Percentiles rank a stretch among this genome's conserved stretches.
Conservation (phyloP, 108 stramenopile genomes). For the Nitzschia putrida region DNA sequence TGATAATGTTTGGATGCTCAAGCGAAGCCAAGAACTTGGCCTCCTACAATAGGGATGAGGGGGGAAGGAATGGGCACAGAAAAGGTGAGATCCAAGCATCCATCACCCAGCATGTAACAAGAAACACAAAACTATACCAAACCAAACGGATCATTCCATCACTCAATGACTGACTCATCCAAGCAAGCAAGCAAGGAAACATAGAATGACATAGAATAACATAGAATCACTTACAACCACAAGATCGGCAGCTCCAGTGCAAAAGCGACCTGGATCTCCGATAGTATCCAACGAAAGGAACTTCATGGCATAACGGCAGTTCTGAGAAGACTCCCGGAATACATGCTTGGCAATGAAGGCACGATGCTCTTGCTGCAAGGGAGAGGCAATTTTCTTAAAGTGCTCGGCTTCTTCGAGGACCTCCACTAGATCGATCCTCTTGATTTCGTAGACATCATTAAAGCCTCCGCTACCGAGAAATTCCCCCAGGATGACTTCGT, state of each 20-base stretch:
- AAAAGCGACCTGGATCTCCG: constrained; percentile 53
- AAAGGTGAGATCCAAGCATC: no score
- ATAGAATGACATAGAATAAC: no score
- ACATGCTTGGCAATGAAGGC: constrained; percentile 49
- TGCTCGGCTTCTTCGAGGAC: constrained; percentile 42
- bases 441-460: constrained; percentile 78
- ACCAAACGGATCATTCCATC: no score
- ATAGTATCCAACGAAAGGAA: constrained; percentile 64
- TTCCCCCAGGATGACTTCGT: constrained; percentile 65
- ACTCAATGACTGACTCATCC: no score
- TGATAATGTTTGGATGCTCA: constrained; percentile 64
- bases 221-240: constrained; percentile 53
- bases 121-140: no score
- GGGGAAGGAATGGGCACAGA: constrained; percentile 8
- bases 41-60: constrained; percentile 23
- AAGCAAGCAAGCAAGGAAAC: background rate
- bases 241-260: constrained; percentile 74
- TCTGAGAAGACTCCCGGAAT: constrained; percentile 49
- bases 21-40: constrained; percentile 60
- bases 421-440: constrained; percentile 36
- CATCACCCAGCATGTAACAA: no score
- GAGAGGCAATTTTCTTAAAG: constrained; percentile 53
- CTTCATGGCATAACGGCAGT: constrained; percentile 62
- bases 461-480: constrained; percentile 75
- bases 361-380: constrained; percentile 52